Evolutionary conservation across 2,329 filamentous ascomycete genomes (phyloP), one percentile per base, ranked within the genome.

Genomic region (Trichoderma semiorbis): DNA sequence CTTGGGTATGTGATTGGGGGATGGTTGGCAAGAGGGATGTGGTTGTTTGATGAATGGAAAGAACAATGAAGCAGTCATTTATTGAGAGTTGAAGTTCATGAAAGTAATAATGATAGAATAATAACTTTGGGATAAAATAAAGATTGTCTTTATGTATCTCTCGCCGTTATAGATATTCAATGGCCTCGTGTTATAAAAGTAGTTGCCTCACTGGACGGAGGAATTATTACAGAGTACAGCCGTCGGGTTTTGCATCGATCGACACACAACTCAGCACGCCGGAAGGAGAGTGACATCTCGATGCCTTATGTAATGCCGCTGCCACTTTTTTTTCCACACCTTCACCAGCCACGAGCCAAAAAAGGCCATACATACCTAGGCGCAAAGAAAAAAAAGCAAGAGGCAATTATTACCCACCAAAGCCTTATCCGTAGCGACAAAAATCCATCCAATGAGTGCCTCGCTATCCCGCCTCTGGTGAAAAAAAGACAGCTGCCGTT

Each of bases 351-450:
- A 34, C 30, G 12, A 34, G 32, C 36, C 21, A 66, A 55, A 43
- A 34, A 66, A 18, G 34, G 34, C 34, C 34, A 36, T 36, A 5
- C 32, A 32, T 8, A 10, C 18, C 12, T 57, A 57, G 65, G 65
- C n/a, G 16, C 30, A 47, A 34, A 3, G 16, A 28, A 32, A 50
- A 34, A 57, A 36, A 11, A 60, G 30, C 7, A 36, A 63, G 60
- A 18, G 21, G 32, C 21, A 63, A 62, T 28, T 57, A 60, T 58
- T 61, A 67, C 66, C 66, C 66, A 69, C 66, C 66, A 34, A 62
- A 69, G 66, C 55, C 66, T 69, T 69, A 62, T 53, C 55, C 55
- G 55, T 62, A 62, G 57, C 21, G 24, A 69, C 66, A 68, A 57
- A 32, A n/a, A 24, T 24, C 14, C 55, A 39, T 61, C 66, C 66